Evolutionary conservation across 805 yeast genomes (phyloP).

Genomic region (Kurtzmaniella cleridarum): DNA sequence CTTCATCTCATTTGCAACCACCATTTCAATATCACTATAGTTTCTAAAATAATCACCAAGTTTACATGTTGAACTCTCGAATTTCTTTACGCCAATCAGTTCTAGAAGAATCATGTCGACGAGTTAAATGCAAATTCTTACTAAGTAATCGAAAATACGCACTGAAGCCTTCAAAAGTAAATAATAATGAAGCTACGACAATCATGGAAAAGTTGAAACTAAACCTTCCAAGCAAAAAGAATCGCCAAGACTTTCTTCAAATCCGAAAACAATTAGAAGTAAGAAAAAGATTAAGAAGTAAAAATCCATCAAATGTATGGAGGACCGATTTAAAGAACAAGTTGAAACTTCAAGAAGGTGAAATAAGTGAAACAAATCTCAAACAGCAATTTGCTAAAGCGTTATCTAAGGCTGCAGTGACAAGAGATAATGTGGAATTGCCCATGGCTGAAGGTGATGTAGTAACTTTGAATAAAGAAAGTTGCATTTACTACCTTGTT

Average conservation of each 20-base stretch:
- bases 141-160: neutral
- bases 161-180: neutral
- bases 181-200: neutral
- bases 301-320: too few relatives aligned
- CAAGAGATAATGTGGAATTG: too few relatives aligned
- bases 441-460: constrained; percentile 53
- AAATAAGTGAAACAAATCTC: too few relatives aligned
- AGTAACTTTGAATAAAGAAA: constrained; percentile 45
- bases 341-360: too few relatives aligned
- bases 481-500: constrained; percentile 47
- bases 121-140: too few relatives aligned
- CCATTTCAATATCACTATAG: neutral
- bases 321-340: too few relatives aligned
- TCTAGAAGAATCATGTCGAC: too few relatives aligned
- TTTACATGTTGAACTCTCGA: too few relatives aligned
- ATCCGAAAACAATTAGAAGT: neutral
- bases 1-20: neutral
- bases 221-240: neutral
- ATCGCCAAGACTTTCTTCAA: neutral
- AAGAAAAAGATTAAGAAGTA: too few relatives aligned
- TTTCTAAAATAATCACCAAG: neutral
- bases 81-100: too few relatives aligned
- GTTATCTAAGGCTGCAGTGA: too few relatives aligned
- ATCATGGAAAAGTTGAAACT: neutral
- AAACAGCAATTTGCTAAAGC: too few relatives aligned